Evolutionary conservation across 2,329 filamentous ascomycete genomes (phyloP).

Genomic region (Xylaria sp.): DNA sequence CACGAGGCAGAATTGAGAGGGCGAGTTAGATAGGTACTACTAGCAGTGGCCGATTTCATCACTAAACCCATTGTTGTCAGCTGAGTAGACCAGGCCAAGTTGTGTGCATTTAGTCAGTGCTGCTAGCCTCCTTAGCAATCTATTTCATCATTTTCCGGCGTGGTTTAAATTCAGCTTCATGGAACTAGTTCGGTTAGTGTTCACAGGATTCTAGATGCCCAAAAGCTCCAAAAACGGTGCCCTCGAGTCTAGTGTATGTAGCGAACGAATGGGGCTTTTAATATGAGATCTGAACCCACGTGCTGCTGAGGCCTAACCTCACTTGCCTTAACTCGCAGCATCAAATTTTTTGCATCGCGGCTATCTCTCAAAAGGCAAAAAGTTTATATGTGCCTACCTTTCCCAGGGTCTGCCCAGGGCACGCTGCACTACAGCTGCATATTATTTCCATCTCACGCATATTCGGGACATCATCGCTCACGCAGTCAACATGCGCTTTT

Average conservation of each 20-base stretch:
- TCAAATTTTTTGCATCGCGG: background rate
- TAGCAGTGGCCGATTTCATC: background rate
- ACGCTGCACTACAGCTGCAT: background rate
- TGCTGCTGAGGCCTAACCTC: constrained; percentile 31
- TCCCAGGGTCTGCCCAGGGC: background rate
- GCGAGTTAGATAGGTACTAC: background rate
- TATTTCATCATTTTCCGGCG: background rate
- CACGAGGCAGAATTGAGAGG: constrained; percentile 22
- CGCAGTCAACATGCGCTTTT: constrained; percentile 2
- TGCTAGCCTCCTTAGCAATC: background rate
- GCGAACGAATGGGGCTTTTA: constrained; percentile 5
- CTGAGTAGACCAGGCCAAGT: background rate
- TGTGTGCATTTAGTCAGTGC: background rate
- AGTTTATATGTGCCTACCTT: background rate
- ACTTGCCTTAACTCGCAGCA: constrained; percentile 28
- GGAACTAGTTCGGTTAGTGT: background rate
- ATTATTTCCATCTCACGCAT: constrained; percentile 24
- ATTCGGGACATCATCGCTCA: constrained; percentile 16
- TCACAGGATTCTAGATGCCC: background rate
- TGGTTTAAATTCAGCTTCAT: constrained; percentile 9
- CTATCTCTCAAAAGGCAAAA: background rate
- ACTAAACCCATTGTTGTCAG: background rate
- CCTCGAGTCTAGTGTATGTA: background rate
- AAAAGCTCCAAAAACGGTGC: background rate
- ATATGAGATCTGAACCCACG: constrained; percentile 29